phyloP scores from a whole-genome alignment of 1,284 basidiomycete species.

The Cryptococcus floricola region DNA sequence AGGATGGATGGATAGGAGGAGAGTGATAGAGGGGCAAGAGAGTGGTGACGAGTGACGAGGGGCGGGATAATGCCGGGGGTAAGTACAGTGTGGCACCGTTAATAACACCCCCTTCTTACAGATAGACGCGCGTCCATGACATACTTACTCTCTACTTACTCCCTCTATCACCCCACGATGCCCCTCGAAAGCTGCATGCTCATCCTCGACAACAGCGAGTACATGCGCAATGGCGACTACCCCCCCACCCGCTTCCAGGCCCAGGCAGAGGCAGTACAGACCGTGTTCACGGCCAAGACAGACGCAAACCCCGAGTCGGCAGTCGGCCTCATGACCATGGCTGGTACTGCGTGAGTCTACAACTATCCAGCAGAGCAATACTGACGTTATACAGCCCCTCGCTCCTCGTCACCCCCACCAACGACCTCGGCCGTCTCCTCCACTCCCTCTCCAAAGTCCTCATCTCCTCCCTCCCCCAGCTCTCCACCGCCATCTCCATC shows the following conservation, averaged over 20 bases:
- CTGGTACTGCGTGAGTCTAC: constrained; percentile 73
- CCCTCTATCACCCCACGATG: constrained; percentile 54
- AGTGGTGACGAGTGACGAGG: not conserved
- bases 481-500: constrained; percentile 85
- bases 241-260: constrained; percentile 80
- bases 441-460: constrained; percentile 69
- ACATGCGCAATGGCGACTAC: constrained; percentile 96
- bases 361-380: not conserved
- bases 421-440: constrained; percentile 89
- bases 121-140: constrained; percentile 6
- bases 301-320: constrained; percentile 96
- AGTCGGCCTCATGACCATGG: constrained; percentile 97
- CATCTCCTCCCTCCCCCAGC: constrained; percentile 75
- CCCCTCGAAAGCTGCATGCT: constrained; percentile 91
- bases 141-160: not conserved
- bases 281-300: constrained; percentile 88
- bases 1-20: constrained; percentile 1
- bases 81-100: not conserved
- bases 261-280: constrained; percentile 85
- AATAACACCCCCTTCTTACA: no score
- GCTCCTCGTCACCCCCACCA: constrained; percentile 91
- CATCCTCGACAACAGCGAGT: constrained; percentile 85
- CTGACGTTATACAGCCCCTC: constrained; percentile 62
- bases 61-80: not conserved
- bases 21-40: constrained; percentile 8